These are phyloP conservation scores for Parachaetomium inaequale DNA, from an alignment of 495 filamentous ascomycete genomes.

Conservation along the genomic window DNA sequence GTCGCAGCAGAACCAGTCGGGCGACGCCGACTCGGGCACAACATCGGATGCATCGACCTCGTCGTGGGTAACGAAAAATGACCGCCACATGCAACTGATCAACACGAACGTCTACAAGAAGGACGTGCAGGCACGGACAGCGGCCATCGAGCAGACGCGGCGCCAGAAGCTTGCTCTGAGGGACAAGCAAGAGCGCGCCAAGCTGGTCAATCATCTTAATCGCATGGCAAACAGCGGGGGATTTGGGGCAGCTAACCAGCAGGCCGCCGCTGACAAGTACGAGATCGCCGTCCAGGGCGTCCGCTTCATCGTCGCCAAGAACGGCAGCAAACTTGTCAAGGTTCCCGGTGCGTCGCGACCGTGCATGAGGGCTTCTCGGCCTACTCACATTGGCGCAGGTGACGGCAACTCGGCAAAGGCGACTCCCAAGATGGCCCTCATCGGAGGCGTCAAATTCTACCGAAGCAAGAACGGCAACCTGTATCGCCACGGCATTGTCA, in stretches of 20 bases:
- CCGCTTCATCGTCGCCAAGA: conserved; percentile 67
- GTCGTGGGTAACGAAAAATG: conserved; percentile 73
- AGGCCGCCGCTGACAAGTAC: conserved; percentile 42
- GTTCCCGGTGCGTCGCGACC: conserved; percentile 56
- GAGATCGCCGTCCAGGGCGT: conserved; percentile 73
- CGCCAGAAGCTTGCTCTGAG: conserved; percentile 56
- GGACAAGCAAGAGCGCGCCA: conserved; percentile 62
- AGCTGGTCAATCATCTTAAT: conserved; percentile 48
- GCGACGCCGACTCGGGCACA: conserved; percentile 30
- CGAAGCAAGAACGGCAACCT: conserved; percentile 91
- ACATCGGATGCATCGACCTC: conserved; percentile 40
- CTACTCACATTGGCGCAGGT: conserved; percentile 54
- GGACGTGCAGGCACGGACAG: conserved; percentile 62
- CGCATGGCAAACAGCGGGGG: conserved; percentile 38
- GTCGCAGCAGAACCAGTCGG: conserved; percentile 20
- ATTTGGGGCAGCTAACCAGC: conserved; percentile 35
- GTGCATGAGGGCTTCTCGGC: conserved; percentile 15
- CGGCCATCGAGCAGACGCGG: conserved; percentile 69
- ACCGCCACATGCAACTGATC: conserved; percentile 86
- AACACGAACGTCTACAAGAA: conserved; percentile 80
- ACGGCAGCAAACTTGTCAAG: conserved; percentile 81
- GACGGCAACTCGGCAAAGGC: conserved; percentile 58
- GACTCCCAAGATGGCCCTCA: conserved; percentile 72
- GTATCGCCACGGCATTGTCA: conserved; percentile 68
- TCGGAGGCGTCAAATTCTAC: conserved; percentile 83